Evolutionary conservation across 164 flowering plant genomes (phyloP), one percentile per base, ranked within the genome.

Genomic region (Houttuynia cordata): DNA sequence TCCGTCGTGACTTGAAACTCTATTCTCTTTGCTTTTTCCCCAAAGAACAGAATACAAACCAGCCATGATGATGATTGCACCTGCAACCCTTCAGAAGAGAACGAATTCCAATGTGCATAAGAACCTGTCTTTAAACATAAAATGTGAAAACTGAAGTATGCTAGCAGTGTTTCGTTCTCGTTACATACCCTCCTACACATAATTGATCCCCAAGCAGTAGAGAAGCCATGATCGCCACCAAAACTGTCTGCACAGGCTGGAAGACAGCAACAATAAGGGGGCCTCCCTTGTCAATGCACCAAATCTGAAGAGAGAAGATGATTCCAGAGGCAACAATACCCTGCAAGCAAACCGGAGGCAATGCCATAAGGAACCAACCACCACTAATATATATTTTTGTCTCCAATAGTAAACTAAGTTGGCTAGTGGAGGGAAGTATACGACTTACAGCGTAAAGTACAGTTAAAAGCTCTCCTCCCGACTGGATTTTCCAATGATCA

Each of bases 201-300:
- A 88, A 62, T 53, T 79, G 86, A 67, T 88, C 91, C n/a, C 92
- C 86, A 62, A 88, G 84, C 56, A 81, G 56, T 18, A 85, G 60
- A 61, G 74, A 74, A 15, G 96, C 88, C 90, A 85, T 80, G 56
- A 80, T 64, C 49, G 89, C 91, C 9, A 88, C 96, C 53, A 84
- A 62, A 54, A 82, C 72, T 1, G 87, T 85, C 67, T 85, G 90
- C 50, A 85, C 63, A 12, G 96, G 90, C 67, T 84, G 96, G 67
- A 83, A 85, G 45, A 81, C 79, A 18, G 89, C 91, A 47, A 84
- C 92, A 68, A 77, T 80, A 17, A 88, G 82, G 17, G 89, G 89
- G 0, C 91, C 91, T 21, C 89, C 83, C 72, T 75, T 81, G 63
- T 85, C 77, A 69, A 85, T 88, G 57, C 91, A 83, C 96, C 96